Evolutionary conservation across 345 rosid species (phyloP).

Genomic region (Linum tenue): DNA sequence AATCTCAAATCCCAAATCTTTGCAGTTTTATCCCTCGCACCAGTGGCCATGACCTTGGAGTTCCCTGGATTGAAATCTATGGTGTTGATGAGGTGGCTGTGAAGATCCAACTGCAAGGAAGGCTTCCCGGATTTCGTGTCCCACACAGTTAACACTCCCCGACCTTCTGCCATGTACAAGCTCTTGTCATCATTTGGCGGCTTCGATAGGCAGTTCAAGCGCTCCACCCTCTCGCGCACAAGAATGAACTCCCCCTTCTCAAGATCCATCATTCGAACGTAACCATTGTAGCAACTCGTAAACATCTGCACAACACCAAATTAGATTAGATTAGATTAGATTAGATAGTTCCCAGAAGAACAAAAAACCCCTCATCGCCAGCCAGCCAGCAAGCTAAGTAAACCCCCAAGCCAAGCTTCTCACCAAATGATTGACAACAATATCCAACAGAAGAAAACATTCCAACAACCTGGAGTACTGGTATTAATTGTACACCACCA

Average conservation of each 20-base stretch:
- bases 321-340: no score
- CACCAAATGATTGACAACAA: no score
- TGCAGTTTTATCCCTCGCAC: conserved; percentile 72
- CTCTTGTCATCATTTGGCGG: conserved; percentile 37
- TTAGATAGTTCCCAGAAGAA: no score
- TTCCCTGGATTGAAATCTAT: conserved; percentile 60
- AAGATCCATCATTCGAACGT: conserved; percentile 59
- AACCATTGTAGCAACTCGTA: conserved; percentile 66
- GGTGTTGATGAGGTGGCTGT: conserved; percentile 59
- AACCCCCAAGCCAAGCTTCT: no score
- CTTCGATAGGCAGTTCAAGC: conserved; percentile 51
- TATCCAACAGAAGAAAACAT: no score
- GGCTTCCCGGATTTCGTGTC: conserved; percentile 55
- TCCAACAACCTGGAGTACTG: no score
- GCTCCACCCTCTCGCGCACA: conserved; percentile 38
- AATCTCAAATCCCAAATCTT: conserved; percentile 79
- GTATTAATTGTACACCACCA: no score
- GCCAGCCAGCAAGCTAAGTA: no score
- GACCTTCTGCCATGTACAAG: conserved; percentile 56
- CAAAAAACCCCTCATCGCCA: no score
- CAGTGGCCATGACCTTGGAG: conserved; percentile 57
- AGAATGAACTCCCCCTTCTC: conserved; percentile 65
- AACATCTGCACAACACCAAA: conserved; percentile 32
- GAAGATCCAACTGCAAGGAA: conserved; percentile 39
- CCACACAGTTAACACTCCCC: conserved; percentile 44